Percentiles rank a stretch among this genome's conserved stretches.
Evolutionary conservation across 2,329 filamentous ascomycete species (phyloP).

Genomic region (Colletotrichum filicis): DNA sequence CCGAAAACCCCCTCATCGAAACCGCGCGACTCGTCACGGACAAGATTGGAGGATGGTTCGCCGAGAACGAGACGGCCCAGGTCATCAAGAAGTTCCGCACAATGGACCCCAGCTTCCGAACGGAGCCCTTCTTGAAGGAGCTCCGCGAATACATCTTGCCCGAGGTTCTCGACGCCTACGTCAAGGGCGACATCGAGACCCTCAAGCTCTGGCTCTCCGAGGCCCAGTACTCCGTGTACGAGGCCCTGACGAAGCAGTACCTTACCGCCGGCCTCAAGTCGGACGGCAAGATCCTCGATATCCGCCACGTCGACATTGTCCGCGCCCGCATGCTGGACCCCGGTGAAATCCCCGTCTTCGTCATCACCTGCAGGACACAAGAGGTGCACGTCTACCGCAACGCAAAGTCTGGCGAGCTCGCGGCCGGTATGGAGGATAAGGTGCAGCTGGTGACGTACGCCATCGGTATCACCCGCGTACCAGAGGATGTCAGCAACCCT

Average conservation of each 20-base stretch:
- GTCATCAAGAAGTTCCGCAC: conserved; percentile 98
- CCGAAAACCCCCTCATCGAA: conserved; percentile 93
- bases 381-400: conserved; percentile 98
- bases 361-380: conserved; percentile 95
- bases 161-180: conserved; percentile 96
- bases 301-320: conserved; percentile 90
- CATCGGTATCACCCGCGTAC: conserved; percentile 92
- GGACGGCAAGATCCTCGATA: conserved; percentile 94
- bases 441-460: conserved; percentile 98
- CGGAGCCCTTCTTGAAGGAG: conserved; percentile 94
- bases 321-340: conserved; percentile 84
- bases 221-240: conserved; percentile 95
- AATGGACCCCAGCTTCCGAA: conserved; percentile 94
- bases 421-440: conserved; percentile 98
- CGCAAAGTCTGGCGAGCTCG: conserved; percentile 87
- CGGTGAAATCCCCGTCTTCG: conserved; percentile 93
- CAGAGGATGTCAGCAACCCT: conserved; percentile 96
- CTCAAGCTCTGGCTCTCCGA: conserved; percentile 96
- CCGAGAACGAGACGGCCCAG: conserved; percentile 96
- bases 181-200: conserved; percentile 92
- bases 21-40: conserved; percentile 96
- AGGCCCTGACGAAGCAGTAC: conserved; percentile 96
- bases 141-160: conserved; percentile 98
- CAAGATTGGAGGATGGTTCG: conserved; percentile 93
- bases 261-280: conserved; percentile 92